Evolutionary conservation across 371 early-diverging fungal genomes (phyloP).

Genomic region (Entomophthora muscae): DNA sequence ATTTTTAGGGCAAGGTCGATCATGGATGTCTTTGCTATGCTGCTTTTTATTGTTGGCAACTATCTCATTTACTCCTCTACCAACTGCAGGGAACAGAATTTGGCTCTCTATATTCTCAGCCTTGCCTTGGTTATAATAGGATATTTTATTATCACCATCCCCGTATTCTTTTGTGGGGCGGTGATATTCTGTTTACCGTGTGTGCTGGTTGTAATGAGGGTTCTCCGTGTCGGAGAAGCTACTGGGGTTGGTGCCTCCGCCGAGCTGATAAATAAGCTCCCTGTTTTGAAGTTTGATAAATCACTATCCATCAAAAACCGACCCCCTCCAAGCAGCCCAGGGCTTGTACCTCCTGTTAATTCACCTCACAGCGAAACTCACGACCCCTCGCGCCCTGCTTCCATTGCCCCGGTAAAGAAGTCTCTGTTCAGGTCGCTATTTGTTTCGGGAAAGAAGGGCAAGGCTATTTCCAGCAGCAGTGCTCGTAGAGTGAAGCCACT

Average conservation of each 20-base stretch:
- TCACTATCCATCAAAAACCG: neutral
- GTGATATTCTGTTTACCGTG: conserved; percentile 41
- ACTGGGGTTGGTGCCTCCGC: conserved; percentile 26
- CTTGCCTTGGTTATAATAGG: conserved; percentile 39
- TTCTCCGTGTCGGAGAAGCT: conserved; percentile 33
- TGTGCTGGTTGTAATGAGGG: conserved; percentile 33
- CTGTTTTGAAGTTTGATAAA: conserved; percentile 12
- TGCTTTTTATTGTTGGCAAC: conserved; percentile 45
- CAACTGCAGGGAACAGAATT: conserved; percentile 28
- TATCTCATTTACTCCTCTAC: conserved; percentile 38
- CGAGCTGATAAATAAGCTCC: conserved; percentile 12
- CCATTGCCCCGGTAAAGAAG: neutral
- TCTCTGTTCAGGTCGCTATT: conserved; percentile 1
- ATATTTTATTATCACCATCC: conserved; percentile 42
- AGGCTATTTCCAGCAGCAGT: neutral
- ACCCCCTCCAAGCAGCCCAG: neutral
- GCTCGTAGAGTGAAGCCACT: neutral
- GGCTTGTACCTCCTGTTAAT: neutral
- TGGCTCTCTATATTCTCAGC: conserved; percentile 34
- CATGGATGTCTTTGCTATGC: conserved; percentile 4
- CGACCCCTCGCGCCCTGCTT: neutral
- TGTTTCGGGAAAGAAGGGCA: neutral
- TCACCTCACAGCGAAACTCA: neutral
- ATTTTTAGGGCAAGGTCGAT: conserved; percentile 1
- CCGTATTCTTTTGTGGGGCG: conserved; percentile 36